These are phyloP conservation scores for Trypanosoma brucei DNA, from an alignment of 208 protist species.

Conservation along the genomic window DNA sequence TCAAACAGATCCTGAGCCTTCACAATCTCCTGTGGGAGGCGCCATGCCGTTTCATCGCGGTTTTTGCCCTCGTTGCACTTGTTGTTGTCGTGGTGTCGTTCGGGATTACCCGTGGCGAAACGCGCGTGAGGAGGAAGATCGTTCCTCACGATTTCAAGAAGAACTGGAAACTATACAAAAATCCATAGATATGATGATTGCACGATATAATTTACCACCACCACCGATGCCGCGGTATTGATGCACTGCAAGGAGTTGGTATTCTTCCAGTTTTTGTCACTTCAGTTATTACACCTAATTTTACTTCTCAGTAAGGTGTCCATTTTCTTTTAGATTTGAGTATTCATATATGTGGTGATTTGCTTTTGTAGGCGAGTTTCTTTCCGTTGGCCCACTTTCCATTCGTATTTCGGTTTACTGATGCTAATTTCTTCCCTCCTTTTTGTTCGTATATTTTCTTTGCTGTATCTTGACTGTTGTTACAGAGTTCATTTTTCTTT, in stretches of 20 bases:
- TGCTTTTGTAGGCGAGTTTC: no score
- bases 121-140: conserved; percentile 22
- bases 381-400: no score
- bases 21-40: conserved; percentile 5
- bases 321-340: no score
- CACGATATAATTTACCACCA: conserved; percentile 79
- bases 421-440: no score
- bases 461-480: no score
- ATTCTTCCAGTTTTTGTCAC: neutral
- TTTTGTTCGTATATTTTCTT: no score
- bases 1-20: conserved; percentile 62
- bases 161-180: conserved; percentile 77
- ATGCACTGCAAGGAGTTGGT: neutral
- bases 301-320: no score
- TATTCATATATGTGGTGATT: no score
- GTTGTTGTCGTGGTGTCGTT: conserved; percentile 7
- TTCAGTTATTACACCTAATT: no score
- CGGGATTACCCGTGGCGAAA: conserved; percentile 10
- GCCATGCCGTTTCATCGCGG: neutral
- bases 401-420: no score
- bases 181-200: conserved; percentile 81
- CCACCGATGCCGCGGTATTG: conserved; percentile 27
- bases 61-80: neutral
- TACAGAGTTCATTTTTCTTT: no score
- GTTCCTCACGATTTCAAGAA: conserved; percentile 31